Conservation (phyloP, 495 filamentous ascomycete species). For the Xylaria castorea region DNA sequence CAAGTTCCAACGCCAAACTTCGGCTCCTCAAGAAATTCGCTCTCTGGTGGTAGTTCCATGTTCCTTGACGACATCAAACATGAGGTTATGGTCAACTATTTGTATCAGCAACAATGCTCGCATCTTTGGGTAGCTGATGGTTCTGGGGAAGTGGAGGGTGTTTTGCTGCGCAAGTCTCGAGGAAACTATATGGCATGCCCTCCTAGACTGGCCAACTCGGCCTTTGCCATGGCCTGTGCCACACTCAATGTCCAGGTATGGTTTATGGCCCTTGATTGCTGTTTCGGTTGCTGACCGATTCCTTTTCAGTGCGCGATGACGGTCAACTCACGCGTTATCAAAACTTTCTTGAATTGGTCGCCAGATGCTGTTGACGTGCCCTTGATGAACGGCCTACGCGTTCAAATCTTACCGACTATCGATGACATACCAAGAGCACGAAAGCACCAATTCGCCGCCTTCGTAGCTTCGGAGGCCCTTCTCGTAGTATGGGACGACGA, state of each 20-base stretch:
- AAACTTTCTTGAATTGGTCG: slow-evolving; percentile 73
- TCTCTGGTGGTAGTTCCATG: slow-evolving; percentile 60
- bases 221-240: slow-evolving; percentile 66
- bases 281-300: neutral
- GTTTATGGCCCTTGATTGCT: neutral
- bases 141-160: slow-evolving; percentile 70
- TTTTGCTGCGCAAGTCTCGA: slow-evolving; percentile 69
- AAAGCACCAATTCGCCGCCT: slow-evolving; percentile 79
- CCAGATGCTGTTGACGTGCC: slow-evolving; percentile 77
- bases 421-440: slow-evolving; percentile 69
- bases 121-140: slow-evolving; percentile 74
- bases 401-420: slow-evolving; percentile 75
- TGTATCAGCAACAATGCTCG: slow-evolving; percentile 78
- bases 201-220: slow-evolving; percentile 61
- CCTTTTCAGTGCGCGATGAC: slow-evolving; percentile 73
- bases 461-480: slow-evolving; percentile 70
- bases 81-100: slow-evolving; percentile 83
- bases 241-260: slow-evolving; percentile 73
- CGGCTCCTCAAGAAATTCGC: slow-evolving; percentile 58
- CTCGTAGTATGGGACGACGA: slow-evolving; percentile 82
- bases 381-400: slow-evolving; percentile 72
- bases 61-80: slow-evolving; percentile 79
- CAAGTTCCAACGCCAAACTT: slow-evolving; percentile 53
- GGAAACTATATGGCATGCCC: slow-evolving; percentile 75
- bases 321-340: slow-evolving; percentile 76